phyloP scores from a whole-genome alignment of 176 grass and related monocot species.

The Avena atlantica region DNA sequence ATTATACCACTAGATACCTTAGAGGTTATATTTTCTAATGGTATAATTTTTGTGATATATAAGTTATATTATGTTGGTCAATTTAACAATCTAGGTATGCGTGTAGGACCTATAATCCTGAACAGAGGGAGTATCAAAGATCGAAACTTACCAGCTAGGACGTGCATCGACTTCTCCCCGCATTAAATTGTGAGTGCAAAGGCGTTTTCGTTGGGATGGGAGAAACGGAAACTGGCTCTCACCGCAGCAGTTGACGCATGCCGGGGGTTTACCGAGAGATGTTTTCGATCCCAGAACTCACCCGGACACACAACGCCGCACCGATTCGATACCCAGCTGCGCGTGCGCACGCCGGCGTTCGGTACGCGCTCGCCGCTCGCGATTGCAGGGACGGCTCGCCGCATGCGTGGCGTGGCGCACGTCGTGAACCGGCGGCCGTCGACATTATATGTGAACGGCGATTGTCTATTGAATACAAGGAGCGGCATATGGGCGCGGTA shows the following conservation, averaged over 20 bases:
- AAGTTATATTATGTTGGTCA: too few species aligned
- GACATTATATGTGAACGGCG: neutral
- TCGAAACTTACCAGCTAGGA: neutral
- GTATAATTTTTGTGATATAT: too few species aligned
- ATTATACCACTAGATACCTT: too few species aligned
- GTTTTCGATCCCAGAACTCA: neutral
- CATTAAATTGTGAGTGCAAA: neutral
- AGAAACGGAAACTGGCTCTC: neutral
- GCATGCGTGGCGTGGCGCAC: neutral
- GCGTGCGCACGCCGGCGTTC: neutral
- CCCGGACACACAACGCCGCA: neutral
- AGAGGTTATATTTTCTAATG: too few species aligned
- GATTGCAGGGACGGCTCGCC: neutral
- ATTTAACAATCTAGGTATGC: too few species aligned
- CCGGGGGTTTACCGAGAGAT: too few species aligned
- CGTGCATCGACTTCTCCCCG: constrained; percentile 13
- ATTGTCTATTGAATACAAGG: neutral
- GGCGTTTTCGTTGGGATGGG: neutral
- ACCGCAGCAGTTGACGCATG: neutral
- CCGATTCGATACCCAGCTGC: neutral
- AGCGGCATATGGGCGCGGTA: neutral
- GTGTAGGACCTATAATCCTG: too few species aligned
- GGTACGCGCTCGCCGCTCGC: neutral
- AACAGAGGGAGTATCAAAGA: too few species aligned
- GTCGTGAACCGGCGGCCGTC: neutral